Evolutionary conservation across 768 basidiomycete species (phyloP), one percentile per base, ranked within the genome.

Genomic region (Mycena filopes): DNA sequence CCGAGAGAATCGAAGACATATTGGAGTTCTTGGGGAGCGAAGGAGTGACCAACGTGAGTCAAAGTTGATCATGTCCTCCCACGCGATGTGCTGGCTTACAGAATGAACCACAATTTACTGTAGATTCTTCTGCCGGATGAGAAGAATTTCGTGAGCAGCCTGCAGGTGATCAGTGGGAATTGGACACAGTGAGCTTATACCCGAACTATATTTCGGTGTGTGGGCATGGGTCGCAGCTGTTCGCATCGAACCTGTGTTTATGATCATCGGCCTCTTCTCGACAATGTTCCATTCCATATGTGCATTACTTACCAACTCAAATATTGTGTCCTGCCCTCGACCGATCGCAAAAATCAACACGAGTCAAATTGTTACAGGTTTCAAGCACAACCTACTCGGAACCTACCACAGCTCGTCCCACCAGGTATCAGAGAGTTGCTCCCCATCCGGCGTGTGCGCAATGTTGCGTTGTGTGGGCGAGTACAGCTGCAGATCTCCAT

Each of bases 141-240:
- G 59, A 61, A 66, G 54, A 60, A 66, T 25, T 66, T 66, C 42
- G 51, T 66, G n/a, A 61, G 59, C 42, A 61, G 65, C 49, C 48
- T 51, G 2, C 65, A 66, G 16, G 59, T 61, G 4, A 31, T 66
- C 29, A 23, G 47, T 7, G 65, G 58, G 36, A 31, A 61, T 29
- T 61, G 59, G 65, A 53, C 31, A 6, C 31, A 43, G 51, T 53
- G 40, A n/a, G n/a, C n/a, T n/a, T n/a, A n/a, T n/a, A n/a, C n/a
- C n/a, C n/a, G n/a, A n/a, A n/a, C n/a, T n/a, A n/a, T n/a, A n/a
- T n/a, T n/a, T n/a, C n/a, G n/a, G n/a, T n/a, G n/a, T n/a, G n/a
- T n/a, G n/a, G n/a, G n/a, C n/a, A n/a, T n/a, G n/a, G n/a, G n/a
- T n/a, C n/a, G n/a, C n/a, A n/a, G n/a, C n/a, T n/a, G n/a, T n/a